These are phyloP conservation scores for Ambrosiella xylebori DNA, from an alignment of 2,329 filamentous ascomycete species.

Conservation along the genomic window DNA sequence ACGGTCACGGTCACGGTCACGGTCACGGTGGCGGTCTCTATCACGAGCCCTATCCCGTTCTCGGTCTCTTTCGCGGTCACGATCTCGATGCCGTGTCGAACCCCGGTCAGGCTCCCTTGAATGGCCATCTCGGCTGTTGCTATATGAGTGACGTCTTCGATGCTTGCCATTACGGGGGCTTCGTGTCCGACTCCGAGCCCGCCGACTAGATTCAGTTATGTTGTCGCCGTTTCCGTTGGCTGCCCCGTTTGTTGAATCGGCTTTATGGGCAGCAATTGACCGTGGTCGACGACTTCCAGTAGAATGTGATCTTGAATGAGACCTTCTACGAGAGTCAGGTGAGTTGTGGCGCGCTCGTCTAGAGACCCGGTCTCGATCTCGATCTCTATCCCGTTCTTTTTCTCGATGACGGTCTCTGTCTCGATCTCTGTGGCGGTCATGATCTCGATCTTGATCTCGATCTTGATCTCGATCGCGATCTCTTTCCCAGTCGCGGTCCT, in stretches of 20 bases:
- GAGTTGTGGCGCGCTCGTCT: background rate
- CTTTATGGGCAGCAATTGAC: background rate
- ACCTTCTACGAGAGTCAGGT: conserved; percentile 1
- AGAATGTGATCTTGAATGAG: conserved; percentile 2
- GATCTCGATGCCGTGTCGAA: conserved; percentile 1
- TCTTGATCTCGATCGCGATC: conserved; percentile 1
- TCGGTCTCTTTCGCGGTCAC: background rate
- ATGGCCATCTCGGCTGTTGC: conserved; percentile 2
- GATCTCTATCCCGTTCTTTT: background rate
- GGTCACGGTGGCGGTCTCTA: conserved; percentile 4
- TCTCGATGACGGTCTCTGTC: conserved; percentile 3
- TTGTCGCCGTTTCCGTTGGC: too few relatives aligned
- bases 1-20: conserved; percentile 4
- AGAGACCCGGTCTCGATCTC: conserved; percentile 4
- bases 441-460: background rate
- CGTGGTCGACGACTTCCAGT: too few relatives aligned
- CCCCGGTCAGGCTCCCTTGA: conserved; percentile 1
- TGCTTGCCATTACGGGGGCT: too few relatives aligned
- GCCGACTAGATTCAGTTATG: too few relatives aligned
- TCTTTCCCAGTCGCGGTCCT: background rate
- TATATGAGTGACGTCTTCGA: too few relatives aligned
- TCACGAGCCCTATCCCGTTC: conserved; percentile 7
- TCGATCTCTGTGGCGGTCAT: conserved; percentile 7
- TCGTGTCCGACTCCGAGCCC: too few relatives aligned
- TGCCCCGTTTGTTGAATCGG: too few relatives aligned